phyloP scores from a whole-genome alignment of 768 basidiomycete genomes.

The Neoboletus subvelutipes region DNA sequence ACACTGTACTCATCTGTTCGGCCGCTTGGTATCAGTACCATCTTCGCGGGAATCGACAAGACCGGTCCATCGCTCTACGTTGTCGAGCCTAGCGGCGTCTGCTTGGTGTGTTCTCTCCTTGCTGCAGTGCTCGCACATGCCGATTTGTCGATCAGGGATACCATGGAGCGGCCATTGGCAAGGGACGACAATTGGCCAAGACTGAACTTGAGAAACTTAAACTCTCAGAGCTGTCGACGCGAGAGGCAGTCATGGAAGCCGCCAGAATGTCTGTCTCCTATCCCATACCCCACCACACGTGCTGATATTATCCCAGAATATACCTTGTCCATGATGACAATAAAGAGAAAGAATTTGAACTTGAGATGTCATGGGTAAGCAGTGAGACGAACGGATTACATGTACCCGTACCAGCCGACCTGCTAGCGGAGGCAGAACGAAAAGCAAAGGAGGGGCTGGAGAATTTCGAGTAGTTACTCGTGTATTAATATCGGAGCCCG shows the following conservation, averaged over 20 bases:
- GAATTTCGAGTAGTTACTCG: slow-evolving; percentile 47
- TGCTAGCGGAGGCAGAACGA: slow-evolving; percentile 80
- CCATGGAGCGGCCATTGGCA: slow-evolving; percentile 94
- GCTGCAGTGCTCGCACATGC: not conserved
- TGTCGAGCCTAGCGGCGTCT: slow-evolving; percentile 93
- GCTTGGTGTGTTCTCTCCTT: slow-evolving; percentile 56
- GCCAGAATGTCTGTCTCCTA: slow-evolving; percentile 80
- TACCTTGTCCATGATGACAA: slow-evolving; percentile 97
- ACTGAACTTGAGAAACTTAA: slow-evolving; percentile 98
- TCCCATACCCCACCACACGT: not conserved
- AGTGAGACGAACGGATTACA: slow-evolving; percentile 80
- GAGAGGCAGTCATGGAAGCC: slow-evolving; percentile 89
- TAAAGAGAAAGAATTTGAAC: slow-evolving; percentile 97
- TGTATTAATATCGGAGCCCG: slow-evolving; percentile 22
- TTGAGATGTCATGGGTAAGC: slow-evolving; percentile 97
- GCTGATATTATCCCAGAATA: slow-evolving; percentile 55
- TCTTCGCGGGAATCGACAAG: slow-evolving; percentile 88
- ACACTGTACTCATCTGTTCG: slow-evolving; percentile 98
- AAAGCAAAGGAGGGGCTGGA: slow-evolving; percentile 87
- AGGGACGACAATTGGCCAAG: slow-evolving; percentile 97
- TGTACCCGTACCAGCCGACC: slow-evolving; percentile 79
- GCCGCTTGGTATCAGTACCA: slow-evolving; percentile 93
- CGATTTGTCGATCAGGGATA: slow-evolving; percentile 63
- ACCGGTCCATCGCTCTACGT: slow-evolving; percentile 84
- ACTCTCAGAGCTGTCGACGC: slow-evolving; percentile 70